Percentiles rank a stretch among this genome's conserved stretches.
These are phyloP conservation scores for Acacia acuminata DNA, from an alignment of 306 rosid species.

Conservation along the genomic window DNA sequence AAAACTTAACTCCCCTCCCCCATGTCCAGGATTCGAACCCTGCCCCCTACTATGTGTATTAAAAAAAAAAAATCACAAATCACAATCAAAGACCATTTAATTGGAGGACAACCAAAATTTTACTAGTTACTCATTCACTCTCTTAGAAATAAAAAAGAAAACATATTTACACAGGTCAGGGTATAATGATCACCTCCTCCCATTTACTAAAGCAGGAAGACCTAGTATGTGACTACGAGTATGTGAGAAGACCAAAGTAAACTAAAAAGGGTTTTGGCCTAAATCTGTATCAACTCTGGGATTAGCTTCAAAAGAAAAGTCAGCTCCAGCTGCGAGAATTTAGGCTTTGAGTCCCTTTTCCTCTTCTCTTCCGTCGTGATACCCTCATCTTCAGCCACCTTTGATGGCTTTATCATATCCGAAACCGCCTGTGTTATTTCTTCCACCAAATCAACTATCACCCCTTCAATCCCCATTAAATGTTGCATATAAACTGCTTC, in stretches of 20 bases:
- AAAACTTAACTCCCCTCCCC: no score
- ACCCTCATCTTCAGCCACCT: constrained; percentile 40
- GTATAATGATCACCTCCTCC: neutral
- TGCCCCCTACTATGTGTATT: no score
- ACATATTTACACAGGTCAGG: neutral
- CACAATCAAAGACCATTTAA: neutral
- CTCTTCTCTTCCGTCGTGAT: constrained; percentile 35
- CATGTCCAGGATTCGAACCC: no score
- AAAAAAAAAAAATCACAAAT: no score
- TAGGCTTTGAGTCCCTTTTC: constrained; percentile 55
- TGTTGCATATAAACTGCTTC: constrained; percentile 93
- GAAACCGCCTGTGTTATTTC: constrained; percentile 77
- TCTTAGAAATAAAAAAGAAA: neutral
- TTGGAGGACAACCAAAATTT: neutral
- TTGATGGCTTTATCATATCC: constrained; percentile 55
- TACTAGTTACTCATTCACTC: neutral
- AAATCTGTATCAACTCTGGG: constrained; percentile 47
- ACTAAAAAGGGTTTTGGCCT: neutral
- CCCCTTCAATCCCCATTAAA: constrained; percentile 92
- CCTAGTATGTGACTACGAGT: no score
- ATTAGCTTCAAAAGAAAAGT: constrained; percentile 84
- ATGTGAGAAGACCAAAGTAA: neutral
- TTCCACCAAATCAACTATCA: constrained; percentile 80
- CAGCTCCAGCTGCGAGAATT: constrained; percentile 78
- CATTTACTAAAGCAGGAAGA: neutral